Evolutionary conservation across 345 rosid genomes (phyloP).

Genomic region (Linum tenue): DNA sequence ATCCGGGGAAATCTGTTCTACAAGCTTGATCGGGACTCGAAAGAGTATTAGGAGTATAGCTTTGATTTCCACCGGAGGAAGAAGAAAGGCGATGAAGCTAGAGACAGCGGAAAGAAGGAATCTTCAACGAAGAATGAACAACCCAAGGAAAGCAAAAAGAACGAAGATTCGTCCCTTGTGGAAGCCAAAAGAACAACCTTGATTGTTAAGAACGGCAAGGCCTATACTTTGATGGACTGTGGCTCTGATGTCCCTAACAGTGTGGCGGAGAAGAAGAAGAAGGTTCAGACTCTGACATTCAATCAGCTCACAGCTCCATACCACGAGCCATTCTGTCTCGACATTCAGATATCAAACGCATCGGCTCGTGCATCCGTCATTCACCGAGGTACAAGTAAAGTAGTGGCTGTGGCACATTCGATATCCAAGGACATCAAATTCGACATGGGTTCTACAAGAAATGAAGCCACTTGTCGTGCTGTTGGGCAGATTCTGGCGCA

Average conservation of each 20-base stretch:
- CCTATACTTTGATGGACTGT: constrained; percentile 4
- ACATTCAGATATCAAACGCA: constrained; percentile 67
- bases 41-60: constrained; percentile 67
- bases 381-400: constrained; percentile 80
- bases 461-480: constrained; percentile 53
- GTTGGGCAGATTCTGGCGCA: constrained; percentile 70
- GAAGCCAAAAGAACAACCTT: constrained; percentile 15
- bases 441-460: constrained; percentile 64
- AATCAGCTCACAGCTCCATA: constrained; percentile 81
- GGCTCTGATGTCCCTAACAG: background rate
- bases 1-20: constrained; percentile 68
- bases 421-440: constrained; percentile 83
- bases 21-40: constrained; percentile 68
- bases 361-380: constrained; percentile 76
- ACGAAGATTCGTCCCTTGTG: constrained; percentile 12
- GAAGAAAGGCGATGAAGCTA: constrained; percentile 26
- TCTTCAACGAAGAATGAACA: constrained; percentile 20
- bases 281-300: constrained; percentile 52
- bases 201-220: constrained; percentile 11
- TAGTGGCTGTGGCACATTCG: constrained; percentile 80
- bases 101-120: constrained; percentile 25
- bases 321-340: constrained; percentile 83
- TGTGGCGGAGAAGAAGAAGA: constrained; percentile 21
- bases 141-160: constrained; percentile 23
- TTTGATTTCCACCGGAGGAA: constrained; percentile 66